Evolutionary conservation across 768 basidiomycete genomes (phyloP), one percentile per base, ranked within the genome.

Genomic region (Mycena capillaripes): DNA sequence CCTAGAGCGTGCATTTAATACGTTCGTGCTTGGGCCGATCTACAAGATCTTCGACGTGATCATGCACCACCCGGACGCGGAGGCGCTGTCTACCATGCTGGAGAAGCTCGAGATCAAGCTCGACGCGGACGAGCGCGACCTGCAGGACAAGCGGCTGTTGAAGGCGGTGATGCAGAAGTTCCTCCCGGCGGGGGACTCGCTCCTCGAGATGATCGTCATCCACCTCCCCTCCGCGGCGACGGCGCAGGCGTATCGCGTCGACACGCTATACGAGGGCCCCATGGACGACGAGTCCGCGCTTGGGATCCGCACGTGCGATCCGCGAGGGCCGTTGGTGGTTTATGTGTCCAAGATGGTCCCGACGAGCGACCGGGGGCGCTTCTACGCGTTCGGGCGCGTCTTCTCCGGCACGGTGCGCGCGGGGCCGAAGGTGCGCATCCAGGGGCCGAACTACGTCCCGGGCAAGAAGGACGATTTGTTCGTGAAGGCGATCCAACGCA

Each of bases 341-440:
- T 99, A 98, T 85, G 88, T 99, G 85, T 98, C 97, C 76, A 99
- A 99, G 92, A 99, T 99, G 98, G 98, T 99, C 78, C 98, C 98
- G 72, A 98, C 97, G 48, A 97, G 97, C 77, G 98, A 99, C 85
- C 98, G 97, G 87, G 98, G 98, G 80, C 97, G 98, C 73, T 99
- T 99, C 94, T 99, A 99, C 85, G 98, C 98, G 70, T 99, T 99
- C 84, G 98, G 98, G 85, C 98, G 98, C 89, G 93, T 99, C 86
- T 99, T 99, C 90, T 95, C 98, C 75, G 98, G 98, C 81, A 99
- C 97, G 71, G 97, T 99, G 81, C 92, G 91, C 77, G 91, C 97
- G 69, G 98, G 98, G 60, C 97, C 96, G 79, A 99, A 98, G 86
- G 91, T 98, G 84, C 96, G 98, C 80, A 99, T 99, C 78, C 98